These are phyloP conservation scores for Yueomyces sp. DNA, from an alignment of 805 yeast species.

Conservation along the genomic window DNA sequence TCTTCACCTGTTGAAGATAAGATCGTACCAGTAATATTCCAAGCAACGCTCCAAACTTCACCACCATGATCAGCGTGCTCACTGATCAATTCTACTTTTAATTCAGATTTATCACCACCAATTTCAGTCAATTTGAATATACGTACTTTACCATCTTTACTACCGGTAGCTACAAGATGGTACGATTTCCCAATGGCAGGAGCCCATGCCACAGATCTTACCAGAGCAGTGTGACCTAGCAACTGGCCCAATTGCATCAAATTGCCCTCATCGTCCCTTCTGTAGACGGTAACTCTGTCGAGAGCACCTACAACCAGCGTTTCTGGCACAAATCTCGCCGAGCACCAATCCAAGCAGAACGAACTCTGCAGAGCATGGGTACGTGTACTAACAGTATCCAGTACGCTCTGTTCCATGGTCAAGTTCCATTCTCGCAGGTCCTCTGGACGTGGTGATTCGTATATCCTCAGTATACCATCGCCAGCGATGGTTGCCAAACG, in stretches of 20 bases:
- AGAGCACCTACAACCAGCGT: conserved; percentile 73
- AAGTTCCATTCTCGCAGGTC: conserved; percentile 73
- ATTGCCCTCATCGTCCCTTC: conserved; percentile 26
- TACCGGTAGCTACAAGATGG: conserved; percentile 86
- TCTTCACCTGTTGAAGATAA: conserved; percentile 92
- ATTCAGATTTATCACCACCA: not conserved
- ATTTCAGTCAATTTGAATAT: conserved; percentile 59
- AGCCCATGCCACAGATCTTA: conserved; percentile 89
- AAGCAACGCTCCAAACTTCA: conserved; percentile 92
- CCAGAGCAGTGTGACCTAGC: conserved; percentile 76
- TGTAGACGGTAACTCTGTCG: conserved; percentile 77
- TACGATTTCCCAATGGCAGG: conserved; percentile 87
- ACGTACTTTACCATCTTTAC: conserved; percentile 86
- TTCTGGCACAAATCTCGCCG: conserved; percentile 69
- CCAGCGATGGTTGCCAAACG: conserved; percentile 78
- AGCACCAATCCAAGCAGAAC: conserved; percentile 83
- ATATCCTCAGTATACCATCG: conserved; percentile 75
- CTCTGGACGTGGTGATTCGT: conserved; percentile 84
- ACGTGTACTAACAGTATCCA: conserved; percentile 60
- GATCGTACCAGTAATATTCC: conserved; percentile 91
- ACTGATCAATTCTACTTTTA: conserved; percentile 40
- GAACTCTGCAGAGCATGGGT: conserved; percentile 57
- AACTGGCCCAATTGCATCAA: conserved; percentile 46
- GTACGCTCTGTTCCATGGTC: conserved; percentile 54
- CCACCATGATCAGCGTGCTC: conserved; percentile 65